Conservation (phyloP, 768 basidiomycete genomes). For the Serendipita sp. region DNA sequence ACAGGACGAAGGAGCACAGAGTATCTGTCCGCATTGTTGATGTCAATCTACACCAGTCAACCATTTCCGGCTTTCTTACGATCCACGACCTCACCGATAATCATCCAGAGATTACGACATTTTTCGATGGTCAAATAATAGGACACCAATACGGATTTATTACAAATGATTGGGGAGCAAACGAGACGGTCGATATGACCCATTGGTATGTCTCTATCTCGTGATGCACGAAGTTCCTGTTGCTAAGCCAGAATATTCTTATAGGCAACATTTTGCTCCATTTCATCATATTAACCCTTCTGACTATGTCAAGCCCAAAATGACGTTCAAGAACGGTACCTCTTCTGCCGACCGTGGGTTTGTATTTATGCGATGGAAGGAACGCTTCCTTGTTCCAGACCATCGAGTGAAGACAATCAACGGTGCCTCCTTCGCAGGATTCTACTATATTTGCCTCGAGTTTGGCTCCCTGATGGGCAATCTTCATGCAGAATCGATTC, state of each 20-base stretch:
- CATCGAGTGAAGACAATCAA: constrained; percentile 86
- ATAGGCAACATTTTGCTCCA: not conserved
- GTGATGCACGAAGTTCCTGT: not conserved
- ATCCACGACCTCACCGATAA: constrained; percentile 87
- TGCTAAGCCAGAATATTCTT: not conserved
- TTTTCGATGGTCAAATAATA: constrained; percentile 93
- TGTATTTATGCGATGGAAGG: constrained; percentile 95
- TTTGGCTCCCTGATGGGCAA: constrained; percentile 44
- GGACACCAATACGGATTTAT: constrained; percentile 80
- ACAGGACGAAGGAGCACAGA: constrained; percentile 85
- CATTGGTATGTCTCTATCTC: constrained; percentile 43
- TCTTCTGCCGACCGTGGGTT: constrained; percentile 12
- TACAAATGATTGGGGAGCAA: constrained; percentile 82
- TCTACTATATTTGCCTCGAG: constrained; percentile 92
- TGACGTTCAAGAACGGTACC: constrained; percentile 52
- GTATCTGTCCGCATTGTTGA: constrained; percentile 89
- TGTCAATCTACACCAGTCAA: constrained; percentile 73
- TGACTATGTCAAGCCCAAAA: constrained; percentile 58
- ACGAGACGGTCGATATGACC: constrained; percentile 77
- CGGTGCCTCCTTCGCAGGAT: constrained; percentile 89
- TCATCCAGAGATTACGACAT: constrained; percentile 90
- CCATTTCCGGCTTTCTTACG: constrained; percentile 78
- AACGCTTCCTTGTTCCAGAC: constrained; percentile 88
- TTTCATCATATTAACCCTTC: constrained; percentile 1
- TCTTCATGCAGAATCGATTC: constrained; percentile 17